Conservation (phyloP, 2,329 filamentous ascomycete species). For the Epicoccum sorghinum region DNA sequence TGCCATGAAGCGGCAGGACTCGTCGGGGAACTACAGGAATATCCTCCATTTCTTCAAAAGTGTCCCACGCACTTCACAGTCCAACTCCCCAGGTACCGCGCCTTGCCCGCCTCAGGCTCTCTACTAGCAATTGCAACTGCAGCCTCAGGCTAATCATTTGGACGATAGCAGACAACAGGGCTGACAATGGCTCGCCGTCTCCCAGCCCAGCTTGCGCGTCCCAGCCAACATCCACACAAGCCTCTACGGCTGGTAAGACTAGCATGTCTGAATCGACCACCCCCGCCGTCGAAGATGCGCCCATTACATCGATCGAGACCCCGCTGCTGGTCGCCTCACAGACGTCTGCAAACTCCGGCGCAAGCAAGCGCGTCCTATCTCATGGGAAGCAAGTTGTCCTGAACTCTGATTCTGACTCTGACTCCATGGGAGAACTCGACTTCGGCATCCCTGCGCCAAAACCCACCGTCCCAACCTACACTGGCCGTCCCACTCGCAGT, state of each 20-base stretch:
- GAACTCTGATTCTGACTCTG: slow-evolving; percentile 75
- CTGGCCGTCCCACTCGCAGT: slow-evolving; percentile 20
- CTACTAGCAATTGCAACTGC: slow-evolving; percentile 3
- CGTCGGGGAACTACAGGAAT: slow-evolving; percentile 3
- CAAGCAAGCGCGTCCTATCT: slow-evolving; percentile 60
- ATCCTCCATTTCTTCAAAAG: slow-evolving; percentile 17
- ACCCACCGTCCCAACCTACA: slow-evolving; percentile 13
- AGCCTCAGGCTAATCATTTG: slow-evolving; percentile 4
- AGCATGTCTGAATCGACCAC: neutral
- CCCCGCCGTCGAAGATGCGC: slow-evolving; percentile 12
- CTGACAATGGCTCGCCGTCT: neutral
- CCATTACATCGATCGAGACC: slow-evolving; percentile 8
- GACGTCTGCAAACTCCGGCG: slow-evolving; percentile 33
- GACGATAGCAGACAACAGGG: slow-evolving; percentile 3
- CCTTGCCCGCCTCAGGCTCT: neutral
- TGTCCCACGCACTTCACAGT: slow-evolving; percentile 3
- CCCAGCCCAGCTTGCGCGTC: neutral
- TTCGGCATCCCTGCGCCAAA: slow-evolving; percentile 31
- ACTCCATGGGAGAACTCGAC: slow-evolving; percentile 60
- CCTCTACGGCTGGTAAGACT: neutral
- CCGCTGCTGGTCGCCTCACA: slow-evolving; percentile 25
- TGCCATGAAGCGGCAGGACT: slow-evolving; percentile 15
- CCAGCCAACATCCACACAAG: neutral
- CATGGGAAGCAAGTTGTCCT: slow-evolving; percentile 59
- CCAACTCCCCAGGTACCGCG: slow-evolving; percentile 5